Evolutionary conservation across 1,139 yeast genomes (phyloP), one percentile per base, ranked within the genome.

Genomic region (Geotrichum klebahnii): DNA sequence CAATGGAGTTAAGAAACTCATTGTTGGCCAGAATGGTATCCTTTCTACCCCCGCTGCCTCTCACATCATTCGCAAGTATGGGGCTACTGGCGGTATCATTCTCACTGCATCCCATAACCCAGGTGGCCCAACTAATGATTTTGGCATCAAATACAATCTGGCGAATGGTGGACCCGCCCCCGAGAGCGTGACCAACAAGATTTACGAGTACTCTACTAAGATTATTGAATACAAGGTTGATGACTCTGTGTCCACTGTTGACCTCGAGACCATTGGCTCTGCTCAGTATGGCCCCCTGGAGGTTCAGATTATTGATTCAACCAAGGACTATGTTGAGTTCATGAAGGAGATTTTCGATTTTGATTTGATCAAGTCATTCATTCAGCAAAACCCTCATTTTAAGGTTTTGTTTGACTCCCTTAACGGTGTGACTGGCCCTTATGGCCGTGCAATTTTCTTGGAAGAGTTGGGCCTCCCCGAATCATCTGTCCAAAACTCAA

Each of bases 161-260:
- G 80, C 87, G 56, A 90, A 92, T 64, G 98, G 98, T 57, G 98
- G 97, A 1, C 98, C 98, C 36, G 98, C 98, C n/a, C 98, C 98
- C 3, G 98, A 92, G 68, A 73, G 84, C 17, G 94, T 92, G 55
- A 92, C 98, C 24, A 78, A 94, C 71, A 79, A 81, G 68, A 92
- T 92, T 63, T 92, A 72, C 70, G 92, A 82, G 54, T 77, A 74
- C 36, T 80, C 95, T 22, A 78, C 77, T 63, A 63, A 68, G 35
- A 73, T 94, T 61, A 68, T 74, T 9, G 68, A 73, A 53, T 89
- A 86, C 72, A 80, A 82, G 64, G 77, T 79, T 50, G 68, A 74
- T 23, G 61, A 63, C 26, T 75, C 78, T 38, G 70, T 86, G 53
- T 84, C 82, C 40, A 61, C 70, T 24, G 68, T 90, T 48, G 92